Base-by-base conservation (phyloP, 148 eudicot genomes). In the Amaranthus cruentus region DNA sequence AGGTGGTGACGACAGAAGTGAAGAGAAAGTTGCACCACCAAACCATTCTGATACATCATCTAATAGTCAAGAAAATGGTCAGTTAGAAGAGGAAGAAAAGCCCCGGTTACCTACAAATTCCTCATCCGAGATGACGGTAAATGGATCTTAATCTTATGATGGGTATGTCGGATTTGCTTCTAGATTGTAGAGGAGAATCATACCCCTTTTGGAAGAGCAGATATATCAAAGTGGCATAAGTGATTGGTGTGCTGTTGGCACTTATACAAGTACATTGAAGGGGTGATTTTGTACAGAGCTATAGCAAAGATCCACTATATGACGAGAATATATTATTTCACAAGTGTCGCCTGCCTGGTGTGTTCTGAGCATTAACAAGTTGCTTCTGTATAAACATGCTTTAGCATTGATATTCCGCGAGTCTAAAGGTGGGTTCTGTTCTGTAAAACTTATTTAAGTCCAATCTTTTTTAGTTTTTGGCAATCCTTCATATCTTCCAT, bases 101-200 rank as follows among this genome's bases (percentile, higher is more conserved):
- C 77, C 83, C 2, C 75, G 79, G 42, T 67, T 84, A 58, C 81
- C 89, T 0, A 77, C 90, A 6, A 85, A 73, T 44, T 76, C 91
- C 55, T 83, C 96, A 14, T 78, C 87, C 0, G 93, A 94, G 68
- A 91, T 86, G 93, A 76, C 86, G 60, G 89, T 87, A 18, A 86
- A 83, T 77, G 98, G 97, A 60, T 91, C 98, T 21, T 89, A 73
- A 80, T 67, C 47, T 53, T 57, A 28, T 70, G 55, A 6, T 46
- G 48, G 18, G 38, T 52, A 58, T 14, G 47, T 72, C 59, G 38
- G 48, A 42, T 66, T 49, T 48, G 66, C 62, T 69, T 56, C 18
- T 13, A 69, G 57, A 54, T 59, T 4, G 7, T 68, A 62, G 67
- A 62, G 38, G 48, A 70, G 43, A 55, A 47, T 44, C 18, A 64